A percentile compares a stretch with the other conserved stretches of the same genome.
Evolutionary conservation across 1,284 basidiomycete genomes (phyloP).

Genomic region (Cutaneotrichosporon cutaneum): DNA sequence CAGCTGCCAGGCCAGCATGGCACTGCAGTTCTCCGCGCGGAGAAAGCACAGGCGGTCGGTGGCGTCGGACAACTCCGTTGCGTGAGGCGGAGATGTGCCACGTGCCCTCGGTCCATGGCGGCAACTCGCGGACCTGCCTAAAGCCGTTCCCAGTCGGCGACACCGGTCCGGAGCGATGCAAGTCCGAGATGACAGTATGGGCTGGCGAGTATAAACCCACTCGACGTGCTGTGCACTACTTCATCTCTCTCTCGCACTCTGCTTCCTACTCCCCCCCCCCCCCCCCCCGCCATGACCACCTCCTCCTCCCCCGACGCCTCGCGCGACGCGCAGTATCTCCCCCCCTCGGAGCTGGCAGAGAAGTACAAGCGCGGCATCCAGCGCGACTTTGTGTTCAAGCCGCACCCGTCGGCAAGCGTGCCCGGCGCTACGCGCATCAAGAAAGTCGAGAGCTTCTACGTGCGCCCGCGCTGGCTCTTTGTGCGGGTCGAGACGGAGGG

Average conservation of each 20-base stretch:
- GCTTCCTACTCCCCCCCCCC: too few species aligned
- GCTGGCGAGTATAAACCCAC: neutral
- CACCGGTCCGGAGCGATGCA: neutral
- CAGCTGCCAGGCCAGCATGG: too few species aligned
- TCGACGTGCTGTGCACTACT: neutral
- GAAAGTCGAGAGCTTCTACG: slow-evolving; percentile 60
- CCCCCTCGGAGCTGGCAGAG: slow-evolving; percentile 40
- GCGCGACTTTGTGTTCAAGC: slow-evolving; percentile 25
- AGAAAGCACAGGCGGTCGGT: neutral
- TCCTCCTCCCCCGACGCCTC: slow-evolving; percentile 16
- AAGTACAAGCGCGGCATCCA: slow-evolving; percentile 45
- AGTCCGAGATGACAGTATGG: neutral
- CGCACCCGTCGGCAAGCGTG: slow-evolving; percentile 31
- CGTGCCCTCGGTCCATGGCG: neutral
- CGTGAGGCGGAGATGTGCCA: too few species aligned
- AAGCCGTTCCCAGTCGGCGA: neutral
- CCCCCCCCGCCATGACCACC: neutral
- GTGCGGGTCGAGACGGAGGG: slow-evolving; percentile 68
- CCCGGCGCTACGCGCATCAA: slow-evolving; percentile 38
- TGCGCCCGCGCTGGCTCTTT: slow-evolving; percentile 74
- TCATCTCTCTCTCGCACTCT: neutral
- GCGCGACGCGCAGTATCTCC: slow-evolving; percentile 41
- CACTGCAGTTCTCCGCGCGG: neutral
- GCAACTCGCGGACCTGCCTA: neutral
- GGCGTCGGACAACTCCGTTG: too few species aligned